Percentiles rank a stretch among this genome's conserved stretches.
Evolutionary conservation across 768 basidiomycete species (phyloP).

Genomic region (Kwoniella dejecticola): DNA sequence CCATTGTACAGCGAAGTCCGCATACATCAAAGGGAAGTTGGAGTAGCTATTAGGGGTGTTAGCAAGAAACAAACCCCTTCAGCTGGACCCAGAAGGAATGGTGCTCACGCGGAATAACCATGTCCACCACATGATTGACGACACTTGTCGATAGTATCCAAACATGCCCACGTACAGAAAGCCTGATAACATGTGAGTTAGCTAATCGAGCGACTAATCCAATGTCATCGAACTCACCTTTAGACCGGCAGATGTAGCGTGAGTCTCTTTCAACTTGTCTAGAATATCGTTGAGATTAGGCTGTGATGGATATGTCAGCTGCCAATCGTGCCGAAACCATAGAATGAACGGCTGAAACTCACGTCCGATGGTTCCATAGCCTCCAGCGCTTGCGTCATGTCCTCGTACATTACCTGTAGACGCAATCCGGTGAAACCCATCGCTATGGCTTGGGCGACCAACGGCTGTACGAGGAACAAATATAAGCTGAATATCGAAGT

Average conservation of each 20-base stretch:
- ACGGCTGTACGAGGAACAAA: slow-evolving; percentile 45
- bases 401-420: slow-evolving; percentile 53
- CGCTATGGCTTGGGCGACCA: slow-evolving; percentile 56
- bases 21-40: slow-evolving; percentile 55
- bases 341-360: slow-evolving; percentile 12
- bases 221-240: slow-evolving; percentile 45
- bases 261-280: slow-evolving; percentile 59
- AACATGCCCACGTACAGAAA: slow-evolving; percentile 59
- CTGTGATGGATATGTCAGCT: slow-evolving; percentile 23
- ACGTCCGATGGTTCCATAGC: slow-evolving; percentile 54
- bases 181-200: slow-evolving; percentile 34
- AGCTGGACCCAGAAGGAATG: neutral
- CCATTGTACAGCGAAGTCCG: slow-evolving; percentile 57
- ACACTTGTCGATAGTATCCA: slow-evolving; percentile 59
- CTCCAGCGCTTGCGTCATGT: slow-evolving; percentile 53
- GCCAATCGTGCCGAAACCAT: neutral
- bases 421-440: slow-evolving; percentile 55
- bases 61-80: too few relatives aligned
- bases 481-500: too few relatives aligned
- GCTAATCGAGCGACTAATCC: too few relatives aligned
- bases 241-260: slow-evolving; percentile 58
- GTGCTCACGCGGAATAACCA: slow-evolving; percentile 57
- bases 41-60: slow-evolving; percentile 42
- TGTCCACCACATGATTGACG: slow-evolving; percentile 58
- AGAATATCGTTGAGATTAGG: slow-evolving; percentile 55